These are phyloP conservation scores for Cercospora berteroae DNA, from an alignment of 2,329 filamentous ascomycete species.

Conservation along the genomic window DNA sequence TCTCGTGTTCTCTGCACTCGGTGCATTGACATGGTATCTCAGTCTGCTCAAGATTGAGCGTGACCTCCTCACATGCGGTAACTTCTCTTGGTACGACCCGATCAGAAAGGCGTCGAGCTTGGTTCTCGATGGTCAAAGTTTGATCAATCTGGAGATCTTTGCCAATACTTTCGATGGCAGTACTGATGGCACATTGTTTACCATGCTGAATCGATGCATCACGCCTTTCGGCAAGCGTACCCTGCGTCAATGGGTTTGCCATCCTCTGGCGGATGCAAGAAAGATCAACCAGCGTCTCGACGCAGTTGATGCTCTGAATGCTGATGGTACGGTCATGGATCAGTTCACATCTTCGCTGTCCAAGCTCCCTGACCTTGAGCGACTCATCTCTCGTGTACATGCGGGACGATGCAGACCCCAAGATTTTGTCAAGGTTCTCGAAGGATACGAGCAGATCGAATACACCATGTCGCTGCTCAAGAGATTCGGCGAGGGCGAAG, in stretches of 20 bases:
- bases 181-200: constrained; percentile 81
- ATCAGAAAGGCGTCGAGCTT: constrained; percentile 87
- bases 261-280: constrained; percentile 79
- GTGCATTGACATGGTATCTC: constrained; percentile 84
- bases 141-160: constrained; percentile 98
- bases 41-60: constrained; percentile 80
- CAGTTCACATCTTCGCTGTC: constrained; percentile 84
- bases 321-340: constrained; percentile 75
- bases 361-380: constrained; percentile 90
- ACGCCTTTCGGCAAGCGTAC: constrained; percentile 96
- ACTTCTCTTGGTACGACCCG: constrained; percentile 88
- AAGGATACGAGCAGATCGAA: constrained; percentile 97
- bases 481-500: constrained; percentile 71
- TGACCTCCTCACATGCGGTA: constrained; percentile 81
- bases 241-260: constrained; percentile 95
- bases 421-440: constrained; percentile 89
- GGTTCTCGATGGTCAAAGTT: constrained; percentile 88
- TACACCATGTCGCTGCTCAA: constrained; percentile 82
- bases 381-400: constrained; percentile 90
- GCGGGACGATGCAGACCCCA: constrained; percentile 85
- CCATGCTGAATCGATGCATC: constrained; percentile 86
- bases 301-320: constrained; percentile 88
- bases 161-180: constrained; percentile 88
- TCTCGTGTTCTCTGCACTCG: constrained; percentile 83
- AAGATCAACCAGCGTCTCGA: constrained; percentile 93